Conservation (phyloP, 495 filamentous ascomycete genomes). For the Aspergillus bertholletiae region DNA sequence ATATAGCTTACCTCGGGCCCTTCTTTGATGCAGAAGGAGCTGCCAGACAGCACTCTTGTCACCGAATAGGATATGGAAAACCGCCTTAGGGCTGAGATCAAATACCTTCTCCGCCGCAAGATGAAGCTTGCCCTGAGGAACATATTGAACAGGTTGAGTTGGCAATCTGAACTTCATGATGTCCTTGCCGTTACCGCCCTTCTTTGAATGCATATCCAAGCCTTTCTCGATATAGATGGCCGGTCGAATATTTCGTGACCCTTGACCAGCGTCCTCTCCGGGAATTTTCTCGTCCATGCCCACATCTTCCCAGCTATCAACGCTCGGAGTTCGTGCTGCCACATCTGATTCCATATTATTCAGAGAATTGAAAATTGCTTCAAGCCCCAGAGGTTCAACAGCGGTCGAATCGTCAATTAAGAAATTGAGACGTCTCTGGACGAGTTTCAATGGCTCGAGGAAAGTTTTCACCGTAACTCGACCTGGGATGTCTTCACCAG, state of each 20-base stretch:
- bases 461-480: constrained; percentile 87
- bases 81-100: constrained; percentile 83
- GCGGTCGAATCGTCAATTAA: constrained; percentile 72
- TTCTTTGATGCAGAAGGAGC: constrained; percentile 79
- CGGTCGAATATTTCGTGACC: constrained; percentile 51
- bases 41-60: constrained; percentile 95
- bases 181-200: constrained; percentile 44
- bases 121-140: constrained; percentile 73
- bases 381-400: constrained; percentile 57
- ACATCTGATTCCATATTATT: constrained; percentile 66
- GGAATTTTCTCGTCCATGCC: constrained; percentile 47
- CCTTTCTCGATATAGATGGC: constrained; percentile 62
- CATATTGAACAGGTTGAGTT: constrained; percentile 73
- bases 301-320: constrained; percentile 93
- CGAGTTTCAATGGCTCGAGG: constrained; percentile 77
- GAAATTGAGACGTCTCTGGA: constrained; percentile 80
- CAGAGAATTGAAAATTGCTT: constrained; percentile 61
- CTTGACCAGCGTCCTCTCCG: constrained; percentile 16
- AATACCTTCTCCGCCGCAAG: constrained; percentile 71
- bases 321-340: constrained; percentile 61
- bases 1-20: constrained; percentile 56
- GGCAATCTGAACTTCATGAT: constrained; percentile 81
- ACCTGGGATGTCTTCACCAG: constrained; percentile 60
- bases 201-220: constrained; percentile 47
- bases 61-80: constrained; percentile 94